These are phyloP conservation scores for Phytophthora cactorum DNA, from an alignment of 352 stramenopile genomes.

Conservation along the genomic window DNA sequence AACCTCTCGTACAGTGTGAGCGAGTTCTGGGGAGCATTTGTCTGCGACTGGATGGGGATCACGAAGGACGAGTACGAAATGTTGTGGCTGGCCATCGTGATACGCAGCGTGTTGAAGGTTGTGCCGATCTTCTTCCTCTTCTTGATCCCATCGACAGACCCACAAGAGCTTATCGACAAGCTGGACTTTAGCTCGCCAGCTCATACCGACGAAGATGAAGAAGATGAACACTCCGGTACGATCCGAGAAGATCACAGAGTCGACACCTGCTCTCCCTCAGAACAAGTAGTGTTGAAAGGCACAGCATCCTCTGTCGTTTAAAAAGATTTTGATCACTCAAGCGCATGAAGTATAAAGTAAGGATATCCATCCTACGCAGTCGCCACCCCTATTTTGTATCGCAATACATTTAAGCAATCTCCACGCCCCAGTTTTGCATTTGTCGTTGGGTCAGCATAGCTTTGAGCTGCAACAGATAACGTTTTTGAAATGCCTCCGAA, in stretches of 20 bases:
- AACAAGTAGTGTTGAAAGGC: conserved; percentile 34
- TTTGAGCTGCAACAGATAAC: too few species aligned
- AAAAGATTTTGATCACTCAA: neutral
- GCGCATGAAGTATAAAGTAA: conserved; percentile 10
- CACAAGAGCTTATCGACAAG: conserved; percentile 78
- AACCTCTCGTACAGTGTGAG: conserved; percentile 95
- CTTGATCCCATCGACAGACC: conserved; percentile 74
- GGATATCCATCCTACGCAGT: neutral
- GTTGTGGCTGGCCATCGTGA: conserved; percentile 89
- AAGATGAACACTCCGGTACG: conserved; percentile 38
- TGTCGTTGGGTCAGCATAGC: too few species aligned
- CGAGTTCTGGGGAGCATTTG: conserved; percentile 91
- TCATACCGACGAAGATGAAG: conserved; percentile 19
- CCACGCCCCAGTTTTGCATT: too few species aligned
- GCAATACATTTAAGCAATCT: neutral
- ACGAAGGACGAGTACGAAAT: conserved; percentile 92
- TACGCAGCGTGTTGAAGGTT: conserved; percentile 92
- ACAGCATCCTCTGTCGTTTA: conserved; percentile 28
- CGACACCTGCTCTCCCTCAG: conserved; percentile 40
- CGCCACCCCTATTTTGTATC: neutral
- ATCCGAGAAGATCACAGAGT: conserved; percentile 52
- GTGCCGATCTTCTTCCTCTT: conserved; percentile 92
- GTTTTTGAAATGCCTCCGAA: conserved; percentile 2
- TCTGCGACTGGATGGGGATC: conserved; percentile 92
- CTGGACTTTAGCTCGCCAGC: conserved; percentile 51